Conservation (phyloP, 1,284 basidiomycete species). For the Tylopilus orsonianus region DNA sequence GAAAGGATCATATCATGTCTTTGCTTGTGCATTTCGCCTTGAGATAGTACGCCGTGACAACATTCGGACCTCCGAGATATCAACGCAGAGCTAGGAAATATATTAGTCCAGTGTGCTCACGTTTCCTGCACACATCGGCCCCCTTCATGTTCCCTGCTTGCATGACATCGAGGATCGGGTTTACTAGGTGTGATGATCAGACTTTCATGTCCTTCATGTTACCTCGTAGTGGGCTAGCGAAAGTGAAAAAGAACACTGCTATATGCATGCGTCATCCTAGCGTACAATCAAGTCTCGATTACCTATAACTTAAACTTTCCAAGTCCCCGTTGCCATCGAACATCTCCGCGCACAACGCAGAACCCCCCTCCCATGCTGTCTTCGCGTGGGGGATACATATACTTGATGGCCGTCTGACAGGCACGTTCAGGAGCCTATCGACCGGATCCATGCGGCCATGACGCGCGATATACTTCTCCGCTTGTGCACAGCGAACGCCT, state of each 20-base stretch:
- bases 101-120: too few species aligned
- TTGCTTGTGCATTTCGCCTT: too few species aligned
- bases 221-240: too few species aligned
- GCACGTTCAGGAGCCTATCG: conserved; percentile 17
- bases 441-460: conserved; percentile 27
- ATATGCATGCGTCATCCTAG: not conserved
- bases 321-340: not conserved
- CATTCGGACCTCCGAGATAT: too few species aligned
- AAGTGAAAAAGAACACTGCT: conserved; percentile 3
- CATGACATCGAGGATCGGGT: too few species aligned
- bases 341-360: not conserved
- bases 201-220: too few species aligned
- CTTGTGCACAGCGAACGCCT: conserved; percentile 19
- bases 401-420: not conserved
- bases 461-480: conserved; percentile 17
- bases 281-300: conserved; percentile 2
- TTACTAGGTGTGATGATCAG: too few species aligned
- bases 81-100: too few species aligned
- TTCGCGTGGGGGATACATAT: not conserved
- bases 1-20: too few species aligned
- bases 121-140: too few species aligned
- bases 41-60: too few species aligned
- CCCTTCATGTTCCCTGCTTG: too few species aligned
- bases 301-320: not conserved
- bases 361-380: not conserved